Evolutionary conservation across 176 grass and related monocot species (phyloP).

Genomic region (Melocanna baccifera): DNA sequence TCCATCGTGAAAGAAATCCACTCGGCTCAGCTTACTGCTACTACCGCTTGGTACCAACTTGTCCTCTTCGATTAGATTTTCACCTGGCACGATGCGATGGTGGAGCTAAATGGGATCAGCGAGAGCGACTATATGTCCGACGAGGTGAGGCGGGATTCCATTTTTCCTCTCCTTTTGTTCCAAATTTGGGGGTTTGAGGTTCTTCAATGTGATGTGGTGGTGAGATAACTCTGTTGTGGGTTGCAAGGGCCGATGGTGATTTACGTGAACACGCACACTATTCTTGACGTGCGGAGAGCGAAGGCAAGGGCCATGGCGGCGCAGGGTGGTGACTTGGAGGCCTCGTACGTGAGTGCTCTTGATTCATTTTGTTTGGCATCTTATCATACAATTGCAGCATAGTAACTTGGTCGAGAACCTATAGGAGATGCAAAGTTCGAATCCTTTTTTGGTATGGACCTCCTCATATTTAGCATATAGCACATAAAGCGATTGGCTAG

Average conservation of each 20-base stretch:
- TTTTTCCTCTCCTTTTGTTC: neutral
- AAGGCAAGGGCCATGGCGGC: constrained; percentile 46
- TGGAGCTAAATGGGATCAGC: too few relatives aligned
- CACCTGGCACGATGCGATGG: too few relatives aligned
- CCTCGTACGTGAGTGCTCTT: constrained; percentile 46
- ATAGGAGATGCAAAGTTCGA: neutral
- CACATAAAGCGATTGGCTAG: neutral
- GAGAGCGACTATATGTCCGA: constrained; percentile 88
- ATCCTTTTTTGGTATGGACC: neutral
- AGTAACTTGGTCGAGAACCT: neutral
- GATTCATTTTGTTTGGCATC: neutral
- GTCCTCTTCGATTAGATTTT: too few relatives aligned
- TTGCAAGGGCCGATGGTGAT: constrained; percentile 81
- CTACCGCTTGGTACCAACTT: too few relatives aligned
- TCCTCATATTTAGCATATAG: neutral
- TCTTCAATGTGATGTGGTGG: neutral
- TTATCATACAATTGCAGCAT: neutral
- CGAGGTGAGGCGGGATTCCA: constrained; percentile 43
- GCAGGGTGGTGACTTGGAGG: constrained; percentile 47
- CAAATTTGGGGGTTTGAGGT: constrained; percentile 2
- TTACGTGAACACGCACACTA: constrained; percentile 71
- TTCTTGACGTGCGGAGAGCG: constrained; percentile 68
- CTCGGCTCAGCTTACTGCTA: too few relatives aligned
- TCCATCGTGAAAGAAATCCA: too few relatives aligned
- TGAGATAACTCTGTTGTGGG: neutral